A percentile compares a stretch with the other conserved stretches of the same genome.
Evolutionary conservation across 345 rosid species (phyloP).

Genomic region (Mercurialis annua): DNA sequence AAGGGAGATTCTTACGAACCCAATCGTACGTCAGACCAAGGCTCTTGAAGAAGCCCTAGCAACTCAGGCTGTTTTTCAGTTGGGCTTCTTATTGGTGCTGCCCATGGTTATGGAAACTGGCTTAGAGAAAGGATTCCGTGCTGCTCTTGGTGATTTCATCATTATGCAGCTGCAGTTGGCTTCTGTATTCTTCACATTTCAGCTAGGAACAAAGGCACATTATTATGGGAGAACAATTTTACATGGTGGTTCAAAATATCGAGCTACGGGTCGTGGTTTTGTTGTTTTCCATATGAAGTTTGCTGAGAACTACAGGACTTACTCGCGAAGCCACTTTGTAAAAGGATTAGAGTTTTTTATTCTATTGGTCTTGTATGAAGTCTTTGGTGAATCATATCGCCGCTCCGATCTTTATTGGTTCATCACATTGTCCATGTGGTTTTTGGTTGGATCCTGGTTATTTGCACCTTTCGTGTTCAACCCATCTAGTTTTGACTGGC

Average conservation of each 20-base stretch:
- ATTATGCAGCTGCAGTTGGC: constrained; percentile 98
- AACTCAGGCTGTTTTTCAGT: constrained; percentile 75
- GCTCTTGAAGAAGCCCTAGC: constrained; percentile 90
- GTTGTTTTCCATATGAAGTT: constrained; percentile 92
- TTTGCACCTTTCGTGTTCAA: constrained; percentile 93
- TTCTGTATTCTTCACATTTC: constrained; percentile 91
- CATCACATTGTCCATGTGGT: constrained; percentile 88
- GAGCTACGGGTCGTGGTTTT: constrained; percentile 87
- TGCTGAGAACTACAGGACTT: constrained; percentile 79
- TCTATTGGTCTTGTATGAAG: constrained; percentile 63
- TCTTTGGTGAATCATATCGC: constrained; percentile 70
- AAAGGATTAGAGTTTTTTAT: constrained; percentile 81
- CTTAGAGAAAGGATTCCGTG: constrained; percentile 87
- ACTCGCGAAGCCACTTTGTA: constrained; percentile 92
- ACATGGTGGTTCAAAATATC: constrained; percentile 85
- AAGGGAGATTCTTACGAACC: constrained; percentile 49
- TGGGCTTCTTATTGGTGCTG: constrained; percentile 75
- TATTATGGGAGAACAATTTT: constrained; percentile 87
- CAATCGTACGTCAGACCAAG: constrained; percentile 54
- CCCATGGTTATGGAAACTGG: constrained; percentile 99
- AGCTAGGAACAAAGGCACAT: constrained; percentile 95
- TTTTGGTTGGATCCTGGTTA: constrained; percentile 89
- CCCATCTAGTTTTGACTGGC: constrained; percentile 98
- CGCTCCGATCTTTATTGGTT: constrained; percentile 63
- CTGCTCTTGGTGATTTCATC: constrained; percentile 81